phyloP scores from a whole-genome alignment of 1,139 yeast species.

The Candida pseudoviswanathii region DNA sequence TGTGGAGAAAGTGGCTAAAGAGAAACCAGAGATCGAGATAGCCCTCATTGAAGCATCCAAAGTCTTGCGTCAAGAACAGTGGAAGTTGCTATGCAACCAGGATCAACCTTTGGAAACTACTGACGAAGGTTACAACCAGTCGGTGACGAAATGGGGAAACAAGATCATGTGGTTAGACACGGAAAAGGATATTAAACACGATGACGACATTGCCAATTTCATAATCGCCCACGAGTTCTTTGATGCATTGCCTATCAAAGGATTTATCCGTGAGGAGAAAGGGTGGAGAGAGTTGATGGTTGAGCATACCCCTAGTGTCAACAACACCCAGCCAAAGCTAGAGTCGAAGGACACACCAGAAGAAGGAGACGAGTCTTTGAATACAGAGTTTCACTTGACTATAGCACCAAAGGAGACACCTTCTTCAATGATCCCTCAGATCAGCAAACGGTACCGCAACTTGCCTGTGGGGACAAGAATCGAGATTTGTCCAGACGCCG shows the following conservation, averaged over 20 bases:
- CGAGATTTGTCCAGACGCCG: slow-evolving; percentile 79
- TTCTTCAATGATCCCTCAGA: slow-evolving; percentile 58
- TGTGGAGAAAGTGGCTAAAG: slow-evolving; percentile 25
- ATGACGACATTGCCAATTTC: slow-evolving; percentile 51
- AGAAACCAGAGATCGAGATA: slow-evolving; percentile 38
- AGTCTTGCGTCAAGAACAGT: slow-evolving; percentile 61
- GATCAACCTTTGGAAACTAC: slow-evolving; percentile 22
- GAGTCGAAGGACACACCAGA: slow-evolving; percentile 19
- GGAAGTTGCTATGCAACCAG: slow-evolving; percentile 48
- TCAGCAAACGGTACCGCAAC: slow-evolving; percentile 52
- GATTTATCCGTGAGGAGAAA: slow-evolving; percentile 65
- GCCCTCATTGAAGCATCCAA: slow-evolving; percentile 75
- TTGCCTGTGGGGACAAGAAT: slow-evolving; percentile 61
- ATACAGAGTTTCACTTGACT: slow-evolving; percentile 59
- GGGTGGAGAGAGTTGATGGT: slow-evolving; percentile 85
- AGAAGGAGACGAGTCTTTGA: slow-evolving; percentile 20
- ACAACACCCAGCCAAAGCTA: slow-evolving; percentile 40
- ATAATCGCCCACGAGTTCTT: slow-evolving; percentile 84
- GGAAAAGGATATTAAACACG: slow-evolving; percentile 53
- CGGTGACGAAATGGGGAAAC: slow-evolving; percentile 57
- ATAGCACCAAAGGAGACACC: slow-evolving; percentile 65
- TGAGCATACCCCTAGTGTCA: slow-evolving; percentile 48
- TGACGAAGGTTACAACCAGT: slow-evolving; percentile 34
- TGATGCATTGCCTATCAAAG: slow-evolving; percentile 82
- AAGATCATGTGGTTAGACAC: slow-evolving; percentile 70